Conservation (phyloP, 73 alveolate species). For the Paramecium tetraurelia region DNA sequence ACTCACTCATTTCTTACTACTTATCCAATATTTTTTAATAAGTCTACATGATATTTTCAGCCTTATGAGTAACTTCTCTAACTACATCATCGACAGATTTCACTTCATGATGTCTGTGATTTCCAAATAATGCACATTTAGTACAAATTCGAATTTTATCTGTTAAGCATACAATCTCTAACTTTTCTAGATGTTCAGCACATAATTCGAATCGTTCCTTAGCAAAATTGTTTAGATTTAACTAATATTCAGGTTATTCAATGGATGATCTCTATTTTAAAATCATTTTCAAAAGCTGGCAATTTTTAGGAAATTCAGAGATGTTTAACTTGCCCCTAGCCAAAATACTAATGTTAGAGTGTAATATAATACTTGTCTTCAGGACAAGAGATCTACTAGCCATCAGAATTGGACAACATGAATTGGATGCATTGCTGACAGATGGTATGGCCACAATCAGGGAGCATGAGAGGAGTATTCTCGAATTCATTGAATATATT, state of each 20-base stretch:
- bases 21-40: constrained; percentile 74
- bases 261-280: not conserved
- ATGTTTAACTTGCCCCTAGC: not conserved
- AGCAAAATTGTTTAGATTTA: not conserved
- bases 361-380: not conserved
- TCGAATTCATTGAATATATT: not conserved
- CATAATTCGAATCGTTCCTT: constrained; percentile 20
- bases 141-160: constrained; percentile 87
- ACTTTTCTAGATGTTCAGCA: constrained; percentile 64
- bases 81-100: constrained; percentile 86
- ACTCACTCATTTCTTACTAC: not conserved
- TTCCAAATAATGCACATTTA: constrained; percentile 90
- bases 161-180: constrained; percentile 87
- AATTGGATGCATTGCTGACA: not conserved
- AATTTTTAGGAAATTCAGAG: not conserved
- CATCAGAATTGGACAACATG: not conserved
- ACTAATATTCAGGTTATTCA: not conserved
- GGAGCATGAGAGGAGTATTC: constrained; percentile 29
- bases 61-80: constrained; percentile 79
- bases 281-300: not conserved
- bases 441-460: constrained; percentile 49
- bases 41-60: constrained; percentile 77
- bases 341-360: not conserved
- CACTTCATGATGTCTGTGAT: constrained; percentile 88
- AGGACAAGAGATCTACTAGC: constrained; percentile 2